Conservation (phyloP, 495 filamentous ascomycete genomes). For the Cercophora samala region DNA sequence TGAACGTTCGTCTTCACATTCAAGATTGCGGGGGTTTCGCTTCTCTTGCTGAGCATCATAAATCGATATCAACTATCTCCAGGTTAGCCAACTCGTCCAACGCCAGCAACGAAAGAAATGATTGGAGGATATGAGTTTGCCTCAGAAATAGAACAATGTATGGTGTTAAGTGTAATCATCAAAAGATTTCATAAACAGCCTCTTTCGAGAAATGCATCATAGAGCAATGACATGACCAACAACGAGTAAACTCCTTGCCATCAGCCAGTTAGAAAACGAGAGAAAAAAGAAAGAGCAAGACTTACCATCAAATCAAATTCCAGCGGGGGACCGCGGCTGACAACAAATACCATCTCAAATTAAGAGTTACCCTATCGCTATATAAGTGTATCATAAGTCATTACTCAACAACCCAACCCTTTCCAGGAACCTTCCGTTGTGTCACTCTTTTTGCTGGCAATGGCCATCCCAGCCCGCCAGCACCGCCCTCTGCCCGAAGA, state of each 20-base stretch:
- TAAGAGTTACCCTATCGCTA: not conserved
- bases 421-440: slow-evolving; percentile 67
- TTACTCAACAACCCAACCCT: slow-evolving; percentile 68
- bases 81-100: not conserved
- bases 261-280: not conserved
- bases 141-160: slow-evolving; percentile 12
- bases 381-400: slow-evolving; percentile 4
- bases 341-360: not conserved
- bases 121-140: not conserved
- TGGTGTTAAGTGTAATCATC: slow-evolving; percentile 3
- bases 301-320: not conserved
- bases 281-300: not conserved
- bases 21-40: too few species aligned
- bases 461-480: slow-evolving; percentile 69
- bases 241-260: not conserved
- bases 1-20: not conserved
- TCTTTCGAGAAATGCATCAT: slow-evolving; percentile 11
- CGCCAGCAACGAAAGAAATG: not conserved
- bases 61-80: not conserved
- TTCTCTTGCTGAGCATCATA: not conserved
- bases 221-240: not conserved
- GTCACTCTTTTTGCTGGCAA: slow-evolving; percentile 76
- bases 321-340: slow-evolving; percentile 1
- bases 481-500: slow-evolving; percentile 57
- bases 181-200: slow-evolving; percentile 9